Conservation (phyloP, 257 asterid genomes). For the Ehretia macrophylla region DNA sequence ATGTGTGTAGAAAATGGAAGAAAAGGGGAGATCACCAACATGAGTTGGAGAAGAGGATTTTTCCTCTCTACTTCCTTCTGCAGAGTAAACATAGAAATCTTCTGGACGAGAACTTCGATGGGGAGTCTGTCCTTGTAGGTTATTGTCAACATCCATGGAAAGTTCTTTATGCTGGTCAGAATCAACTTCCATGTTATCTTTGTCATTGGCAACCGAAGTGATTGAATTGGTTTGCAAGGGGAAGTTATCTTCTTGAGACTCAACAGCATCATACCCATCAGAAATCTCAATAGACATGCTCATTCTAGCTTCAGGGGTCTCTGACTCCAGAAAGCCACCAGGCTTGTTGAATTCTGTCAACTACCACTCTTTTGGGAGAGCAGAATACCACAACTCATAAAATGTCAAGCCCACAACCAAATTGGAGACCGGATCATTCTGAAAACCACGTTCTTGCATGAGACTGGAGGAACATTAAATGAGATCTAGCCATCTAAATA, state of each 20-base stretch:
- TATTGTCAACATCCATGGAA: slow-evolving; percentile 30
- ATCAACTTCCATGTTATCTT: slow-evolving; percentile 30
- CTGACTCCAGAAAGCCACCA: slow-evolving; percentile 31
- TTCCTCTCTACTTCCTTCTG: slow-evolving; percentile 36
- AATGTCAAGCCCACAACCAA: slow-evolving; percentile 72
- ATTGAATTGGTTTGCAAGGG: slow-evolving; percentile 32
- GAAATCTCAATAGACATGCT: slow-evolving; percentile 36
- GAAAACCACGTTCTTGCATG: slow-evolving; percentile 64
- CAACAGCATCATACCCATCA: slow-evolving; percentile 35
- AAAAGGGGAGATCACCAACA: slow-evolving; percentile 38
- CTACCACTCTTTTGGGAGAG: slow-evolving; percentile 54
- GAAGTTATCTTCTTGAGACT: slow-evolving; percentile 29
- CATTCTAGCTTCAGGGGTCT: slow-evolving; percentile 26
- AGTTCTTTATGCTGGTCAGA: slow-evolving; percentile 19
- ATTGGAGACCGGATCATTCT: slow-evolving; percentile 53
- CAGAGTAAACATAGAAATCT: slow-evolving; percentile 24
- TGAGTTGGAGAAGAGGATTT: slow-evolving; percentile 21
- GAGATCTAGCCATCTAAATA: slow-evolving; percentile 6
- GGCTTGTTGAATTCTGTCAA: slow-evolving; percentile 32
- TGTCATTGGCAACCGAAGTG: slow-evolving; percentile 63
- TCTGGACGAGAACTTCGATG: slow-evolving; percentile 24
- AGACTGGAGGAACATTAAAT: slow-evolving; percentile 40
- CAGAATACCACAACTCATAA: slow-evolving; percentile 68
- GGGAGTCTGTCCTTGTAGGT: slow-evolving; percentile 32
- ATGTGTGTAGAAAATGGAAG: slow-evolving; percentile 56